phyloP scores from a whole-genome alignment of 2,329 filamentous ascomycete genomes.

The Trichophyton equinum region DNA sequence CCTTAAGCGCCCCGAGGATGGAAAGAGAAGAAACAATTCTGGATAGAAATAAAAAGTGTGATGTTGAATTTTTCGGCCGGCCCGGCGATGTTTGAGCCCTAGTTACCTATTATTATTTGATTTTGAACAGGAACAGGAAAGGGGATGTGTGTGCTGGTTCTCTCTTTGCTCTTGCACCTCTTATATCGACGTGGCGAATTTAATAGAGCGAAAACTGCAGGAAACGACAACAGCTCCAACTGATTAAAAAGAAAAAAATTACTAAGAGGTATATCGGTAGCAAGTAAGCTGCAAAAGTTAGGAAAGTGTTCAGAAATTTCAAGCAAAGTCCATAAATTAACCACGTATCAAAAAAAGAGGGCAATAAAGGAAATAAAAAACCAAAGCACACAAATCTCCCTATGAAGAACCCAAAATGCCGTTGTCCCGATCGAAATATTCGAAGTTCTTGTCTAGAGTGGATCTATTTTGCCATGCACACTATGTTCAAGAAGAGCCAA shows the following conservation, averaged over 20 bases:
- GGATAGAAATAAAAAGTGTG: background rate
- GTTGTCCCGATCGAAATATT: background rate
- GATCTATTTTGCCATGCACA: conserved; percentile 3
- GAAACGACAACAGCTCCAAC: background rate
- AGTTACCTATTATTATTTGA: background rate
- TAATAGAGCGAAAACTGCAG: background rate
- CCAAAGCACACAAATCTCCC: conserved; percentile 1
- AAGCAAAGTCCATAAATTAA: conserved; percentile 3
- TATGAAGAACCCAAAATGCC: conserved; percentile 1
- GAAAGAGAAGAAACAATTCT: background rate
- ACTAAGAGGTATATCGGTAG: background rate
- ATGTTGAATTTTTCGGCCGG: background rate
- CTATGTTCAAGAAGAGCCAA: background rate
- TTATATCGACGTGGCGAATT: background rate
- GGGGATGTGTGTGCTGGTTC: background rate
- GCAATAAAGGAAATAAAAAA: background rate
- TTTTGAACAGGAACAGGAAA: background rate
- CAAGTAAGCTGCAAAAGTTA: background rate
- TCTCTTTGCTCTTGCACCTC: background rate
- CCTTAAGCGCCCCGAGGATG: background rate
- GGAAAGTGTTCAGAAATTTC: background rate
- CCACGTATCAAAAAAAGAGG: background rate
- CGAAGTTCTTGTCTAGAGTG: conserved; percentile 3
- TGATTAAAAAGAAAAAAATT: background rate
- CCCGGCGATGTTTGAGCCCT: background rate